A percentile compares a stretch with the other conserved stretches of the same genome.
These are phyloP conservation scores for Nicotiana sylvestris DNA, from an alignment of 257 asterid genomes.

Conservation along the genomic window DNA sequence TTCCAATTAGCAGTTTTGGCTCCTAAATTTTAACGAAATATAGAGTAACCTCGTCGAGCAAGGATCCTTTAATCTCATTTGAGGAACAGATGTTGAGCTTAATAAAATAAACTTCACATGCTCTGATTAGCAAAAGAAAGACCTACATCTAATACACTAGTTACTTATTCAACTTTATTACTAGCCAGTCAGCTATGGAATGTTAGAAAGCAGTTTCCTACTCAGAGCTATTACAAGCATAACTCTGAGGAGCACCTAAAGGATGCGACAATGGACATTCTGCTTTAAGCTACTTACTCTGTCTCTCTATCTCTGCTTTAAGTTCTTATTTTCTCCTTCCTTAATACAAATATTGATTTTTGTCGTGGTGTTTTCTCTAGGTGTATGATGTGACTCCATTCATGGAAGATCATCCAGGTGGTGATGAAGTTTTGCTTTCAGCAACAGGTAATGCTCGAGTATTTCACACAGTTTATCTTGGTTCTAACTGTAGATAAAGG, in stretches of 20 bases:
- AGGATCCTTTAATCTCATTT: not conserved
- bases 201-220: not conserved
- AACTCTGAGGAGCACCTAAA: not conserved
- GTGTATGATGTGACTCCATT: slow-evolving; percentile 25
- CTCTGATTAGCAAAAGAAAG: not conserved
- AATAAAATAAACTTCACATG: not conserved
- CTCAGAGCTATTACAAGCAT: not conserved
- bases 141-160: not conserved
- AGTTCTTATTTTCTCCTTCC: not conserved
- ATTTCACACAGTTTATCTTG: not conserved
- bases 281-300: not conserved
- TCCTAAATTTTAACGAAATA: not conserved
- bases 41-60: not conserved
- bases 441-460: slow-evolving; percentile 21
- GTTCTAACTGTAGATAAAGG: not conserved
- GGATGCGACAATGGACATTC: not conserved
- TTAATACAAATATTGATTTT: not conserved
- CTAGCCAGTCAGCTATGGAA: not conserved
- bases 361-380: not conserved
- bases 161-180: not conserved
- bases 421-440: slow-evolving; percentile 24
- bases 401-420: slow-evolving; percentile 27
- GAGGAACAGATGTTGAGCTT: not conserved
- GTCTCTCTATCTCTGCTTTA: not conserved
- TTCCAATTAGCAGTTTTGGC: not conserved